A percentile compares a stretch with the other conserved stretches of the same genome.
Conservation (phyloP, 345 rosid species). For the Gossypium herbaceum region DNA sequence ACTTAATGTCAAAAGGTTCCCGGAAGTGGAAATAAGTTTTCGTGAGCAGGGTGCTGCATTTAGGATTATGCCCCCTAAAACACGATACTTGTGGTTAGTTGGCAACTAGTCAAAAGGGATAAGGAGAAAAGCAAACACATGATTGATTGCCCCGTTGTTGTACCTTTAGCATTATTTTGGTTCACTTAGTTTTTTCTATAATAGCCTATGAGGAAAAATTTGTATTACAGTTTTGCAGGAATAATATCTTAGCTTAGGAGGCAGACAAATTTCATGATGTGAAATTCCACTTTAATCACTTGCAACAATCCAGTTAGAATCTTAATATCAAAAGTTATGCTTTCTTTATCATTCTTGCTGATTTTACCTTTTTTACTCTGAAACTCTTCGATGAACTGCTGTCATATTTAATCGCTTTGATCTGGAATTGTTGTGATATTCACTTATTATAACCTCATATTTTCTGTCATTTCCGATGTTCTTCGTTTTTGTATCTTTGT, state of each 20-base stretch:
- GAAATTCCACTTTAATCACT: constrained; percentile 25
- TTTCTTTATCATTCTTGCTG: background rate
- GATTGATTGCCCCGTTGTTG: constrained; percentile 27
- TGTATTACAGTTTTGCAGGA: constrained; percentile 37
- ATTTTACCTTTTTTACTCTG: background rate
- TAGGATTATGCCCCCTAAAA: constrained; percentile 21
- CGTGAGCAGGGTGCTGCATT: constrained; percentile 15
- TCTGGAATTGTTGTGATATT: background rate
- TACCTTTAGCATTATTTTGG: constrained; percentile 29
- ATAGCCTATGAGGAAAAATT: constrained; percentile 20
- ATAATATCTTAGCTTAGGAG: constrained; percentile 28
- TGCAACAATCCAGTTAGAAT: constrained; percentile 22
- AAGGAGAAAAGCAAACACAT: constrained; percentile 18
- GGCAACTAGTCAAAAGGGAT: constrained; percentile 25
- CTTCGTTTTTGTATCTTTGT: background rate
- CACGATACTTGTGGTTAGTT: constrained; percentile 16
- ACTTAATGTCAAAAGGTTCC: constrained; percentile 12
- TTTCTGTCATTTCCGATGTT: background rate
- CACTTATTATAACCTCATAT: background rate
- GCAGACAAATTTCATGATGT: constrained; percentile 29
- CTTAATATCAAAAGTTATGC: constrained; percentile 16
- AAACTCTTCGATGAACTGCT: background rate
- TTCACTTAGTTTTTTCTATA: constrained; percentile 24
- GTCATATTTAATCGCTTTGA: background rate
- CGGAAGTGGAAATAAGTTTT: background rate